Percentiles rank a stretch among this genome's conserved stretches.
phyloP scores from a whole-genome alignment of 129 eudicot genomes.

The Dittrichia graveolens region DNA sequence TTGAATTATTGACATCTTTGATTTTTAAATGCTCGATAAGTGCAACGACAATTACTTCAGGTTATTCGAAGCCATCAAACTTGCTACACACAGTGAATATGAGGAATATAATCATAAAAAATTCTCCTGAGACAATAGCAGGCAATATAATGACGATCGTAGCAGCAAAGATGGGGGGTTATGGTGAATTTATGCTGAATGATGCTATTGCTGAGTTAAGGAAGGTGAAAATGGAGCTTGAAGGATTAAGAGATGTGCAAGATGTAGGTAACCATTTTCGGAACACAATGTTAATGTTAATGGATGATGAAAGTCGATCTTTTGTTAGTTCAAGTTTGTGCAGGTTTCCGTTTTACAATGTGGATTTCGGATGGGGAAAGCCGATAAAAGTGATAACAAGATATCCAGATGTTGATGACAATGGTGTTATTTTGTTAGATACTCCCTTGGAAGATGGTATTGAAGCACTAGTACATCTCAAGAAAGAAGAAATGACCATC shows the following conservation, averaged over 20 bases:
- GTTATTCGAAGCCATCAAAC: neutral
- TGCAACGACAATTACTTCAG: neutral
- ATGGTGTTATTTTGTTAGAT: neutral
- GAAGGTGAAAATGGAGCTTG: conserved; percentile 9
- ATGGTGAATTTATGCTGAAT: neutral
- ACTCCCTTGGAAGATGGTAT: conserved; percentile 14
- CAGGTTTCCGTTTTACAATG: neutral
- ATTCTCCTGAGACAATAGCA: neutral
- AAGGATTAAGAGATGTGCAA: neutral
- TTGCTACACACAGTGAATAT: conserved; percentile 3
- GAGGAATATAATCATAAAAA: neutral
- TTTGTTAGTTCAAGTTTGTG: neutral
- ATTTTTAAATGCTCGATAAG: neutral
- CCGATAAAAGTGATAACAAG: neutral
- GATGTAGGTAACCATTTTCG: neutral
- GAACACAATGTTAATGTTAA: neutral
- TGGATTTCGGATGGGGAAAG: conserved; percentile 20
- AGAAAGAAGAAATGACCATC: neutral
- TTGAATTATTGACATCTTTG: conserved; percentile 7
- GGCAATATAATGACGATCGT: conserved; percentile 1
- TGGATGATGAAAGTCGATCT: neutral
- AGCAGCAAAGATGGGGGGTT: neutral
- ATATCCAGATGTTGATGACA: neutral
- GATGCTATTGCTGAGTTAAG: conserved; percentile 1
- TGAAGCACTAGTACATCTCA: neutral